Evolutionary conservation across 129 eudicot genomes (phyloP), one percentile per base, ranked within the genome.

Genomic region (Pulicaria dysenterica): DNA sequence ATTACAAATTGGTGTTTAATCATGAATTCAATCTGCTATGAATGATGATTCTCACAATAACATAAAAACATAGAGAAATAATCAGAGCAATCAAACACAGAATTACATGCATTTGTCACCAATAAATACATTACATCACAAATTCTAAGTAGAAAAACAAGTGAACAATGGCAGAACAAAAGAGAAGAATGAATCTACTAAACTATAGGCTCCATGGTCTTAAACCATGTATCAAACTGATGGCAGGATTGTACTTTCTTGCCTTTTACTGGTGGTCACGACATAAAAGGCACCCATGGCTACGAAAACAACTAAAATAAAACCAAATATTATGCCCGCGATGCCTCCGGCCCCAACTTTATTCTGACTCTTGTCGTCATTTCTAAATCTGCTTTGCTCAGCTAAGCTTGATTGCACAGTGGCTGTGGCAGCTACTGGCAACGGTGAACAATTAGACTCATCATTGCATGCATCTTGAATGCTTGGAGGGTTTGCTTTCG

Each of bases 381-480:
- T 31, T 34, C 63, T 67, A 1, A 83, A 16, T 48, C 16, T 54
- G 64, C 87, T 83, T 74, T 79, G 85, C 15, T 84, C 83, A 15
- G 88, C 87, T 31, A 84, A 74, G 58, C 64, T 77, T 0, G 94
- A 88, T 45, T 85, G 81, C 38, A 90, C 89, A 7, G 91, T 80
- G 5, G 91, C 89, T 6, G 91, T 80, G 5, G 91, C 89, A 7
- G 90, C 89, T 4, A 87, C 44, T 40, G 87, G 91, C 78, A 85
- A 55, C 12, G 89, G 84, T 17, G 89, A 13, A 56, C 93, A 82
- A 13, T 61, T 59, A n/a, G 90, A 65, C 58, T 70, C 43, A 14
- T 62, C 75, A 58, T 24, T 2, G 31, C 89, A 86, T 5, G 83
- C 79, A 63, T 74, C 73, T 53, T 70, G 71, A 70, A 50, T 50